Evolutionary conservation across 371 early-diverging fungal genomes (phyloP).

Genomic region (Mucor velutinosus): DNA sequence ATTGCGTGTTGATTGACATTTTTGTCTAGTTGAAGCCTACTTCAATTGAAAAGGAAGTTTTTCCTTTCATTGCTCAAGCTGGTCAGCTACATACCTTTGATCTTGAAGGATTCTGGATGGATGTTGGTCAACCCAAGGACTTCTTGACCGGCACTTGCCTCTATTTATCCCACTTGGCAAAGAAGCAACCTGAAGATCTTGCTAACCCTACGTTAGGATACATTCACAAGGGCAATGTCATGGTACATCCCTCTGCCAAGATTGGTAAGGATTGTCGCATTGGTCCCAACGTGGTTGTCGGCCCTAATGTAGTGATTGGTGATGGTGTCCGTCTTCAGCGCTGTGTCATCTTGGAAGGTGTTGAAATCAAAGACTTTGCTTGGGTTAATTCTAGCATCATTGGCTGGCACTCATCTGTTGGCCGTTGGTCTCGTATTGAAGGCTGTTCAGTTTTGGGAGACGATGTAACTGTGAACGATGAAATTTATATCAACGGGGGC

Average conservation of each 20-base stretch:
- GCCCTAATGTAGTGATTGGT: conserved; percentile 92
- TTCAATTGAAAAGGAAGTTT: conserved; percentile 98
- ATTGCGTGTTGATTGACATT: background rate
- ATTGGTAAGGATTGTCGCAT: conserved; percentile 94
- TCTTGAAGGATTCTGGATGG: conserved; percentile 99
- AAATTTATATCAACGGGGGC: conserved; percentile 93
- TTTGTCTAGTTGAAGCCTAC: conserved; percentile 69
- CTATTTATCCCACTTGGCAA: conserved; percentile 83
- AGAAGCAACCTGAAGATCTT: conserved; percentile 71
- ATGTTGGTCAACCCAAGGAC: conserved; percentile 99
- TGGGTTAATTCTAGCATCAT: conserved; percentile 93
- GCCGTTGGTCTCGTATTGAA: conserved; percentile 93
- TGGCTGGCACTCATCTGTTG: conserved; percentile 96
- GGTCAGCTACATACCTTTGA: conserved; percentile 90
- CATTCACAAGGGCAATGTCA: conserved; percentile 80
- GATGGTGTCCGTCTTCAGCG: conserved; percentile 93
- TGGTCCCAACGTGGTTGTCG: conserved; percentile 94
- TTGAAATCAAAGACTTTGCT: conserved; percentile 85
- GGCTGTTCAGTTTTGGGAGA: conserved; percentile 93
- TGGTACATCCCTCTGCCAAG: conserved; percentile 89
- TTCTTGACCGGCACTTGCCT: conserved; percentile 95
- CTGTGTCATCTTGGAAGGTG: conserved; percentile 89
- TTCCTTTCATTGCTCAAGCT: conserved; percentile 95
- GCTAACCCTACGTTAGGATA: conserved; percentile 59
- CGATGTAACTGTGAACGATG: conserved; percentile 91